phyloP scores from a whole-genome alignment of 2,329 filamentous ascomycete species.

The Thielaviopsis populi region DNA sequence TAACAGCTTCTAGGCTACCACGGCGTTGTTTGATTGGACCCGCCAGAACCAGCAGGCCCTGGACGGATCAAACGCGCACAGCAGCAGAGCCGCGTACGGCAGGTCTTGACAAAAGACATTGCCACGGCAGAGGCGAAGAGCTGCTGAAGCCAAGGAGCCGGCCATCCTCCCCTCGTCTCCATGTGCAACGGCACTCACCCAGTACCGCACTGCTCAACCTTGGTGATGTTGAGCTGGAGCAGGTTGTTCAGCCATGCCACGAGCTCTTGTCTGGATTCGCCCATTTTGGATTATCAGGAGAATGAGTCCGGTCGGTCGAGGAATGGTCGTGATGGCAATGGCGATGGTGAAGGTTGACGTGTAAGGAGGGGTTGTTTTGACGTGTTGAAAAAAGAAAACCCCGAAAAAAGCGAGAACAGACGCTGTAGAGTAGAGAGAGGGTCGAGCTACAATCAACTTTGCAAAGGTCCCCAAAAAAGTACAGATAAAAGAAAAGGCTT shows the following conservation, averaged over 20 bases:
- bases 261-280: conserved; percentile 77
- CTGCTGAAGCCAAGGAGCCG: neutral
- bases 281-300: conserved; percentile 32
- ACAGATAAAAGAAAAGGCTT: neutral
- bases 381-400: neutral
- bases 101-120: neutral
- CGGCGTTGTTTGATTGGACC: neutral
- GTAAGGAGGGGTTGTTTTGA: conserved; percentile 13
- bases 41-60: neutral
- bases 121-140: neutral
- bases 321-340: neutral
- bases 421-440: conserved; percentile 6
- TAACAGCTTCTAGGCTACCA: neutral
- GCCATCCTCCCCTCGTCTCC: neutral
- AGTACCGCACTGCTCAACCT: conserved; percentile 97
- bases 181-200: conserved; percentile 45
- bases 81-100: neutral
- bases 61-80: neutral
- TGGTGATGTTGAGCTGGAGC: conserved; percentile 92
- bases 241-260: conserved; percentile 95
- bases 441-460: conserved; percentile 9
- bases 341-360: conserved; percentile 8
- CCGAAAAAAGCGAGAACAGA: conserved; percentile 9
- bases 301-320: neutral
- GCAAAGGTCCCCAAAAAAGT: neutral